Evolutionary conservation across 148 eudicot genomes (phyloP), one percentile per base, ranked within the genome.

Genomic region (Rhododendron molle): DNA sequence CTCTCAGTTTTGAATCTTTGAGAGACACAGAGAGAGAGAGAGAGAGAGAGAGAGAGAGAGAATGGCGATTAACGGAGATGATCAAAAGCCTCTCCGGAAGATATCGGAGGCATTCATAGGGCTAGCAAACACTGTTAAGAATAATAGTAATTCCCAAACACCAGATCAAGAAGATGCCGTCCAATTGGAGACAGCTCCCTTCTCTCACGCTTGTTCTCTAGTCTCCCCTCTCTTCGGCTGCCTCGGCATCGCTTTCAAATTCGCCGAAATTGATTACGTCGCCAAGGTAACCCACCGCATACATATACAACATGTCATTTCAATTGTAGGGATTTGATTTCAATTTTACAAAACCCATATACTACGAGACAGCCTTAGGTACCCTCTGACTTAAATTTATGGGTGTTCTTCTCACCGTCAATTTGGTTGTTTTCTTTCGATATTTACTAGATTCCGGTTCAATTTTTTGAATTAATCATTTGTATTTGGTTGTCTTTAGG

Each of bases 171-270:
- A 71, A 10, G 14, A n/a, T 11, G 73, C 3, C 4, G 84, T 83
- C 14, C 85, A 72, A 16, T 78, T 95, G 69, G 93, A 92, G 44
- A 85, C 95, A 44, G 93, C 91, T 80, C 91, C 93, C 12, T 96
- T 96, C 90, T 94, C 98, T 49, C 86, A 76, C 54, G 99, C 99
- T 65, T 95, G 98, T 80, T 88, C 96, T n/a, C 92, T 94, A 30
- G 97, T 96, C 76, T 95, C 99, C 46, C 99, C 99, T 20, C 93
- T 96, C 36, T 96, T 96, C 80, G 90, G 96, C 28, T 96, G 95
- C 83, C 93, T 96, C 28, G 99, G 99, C 28, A 91, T 96, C 88
- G 99, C 99, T 83, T 96, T 96, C 91, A 95, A 94, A 89, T 96
- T 96, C 84, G 99, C 99, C 10, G 99, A 95, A 83, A 90, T 92